phyloP scores from a whole-genome alignment of 129 eudicot species.

The Ambrosia artemisiifolia region DNA sequence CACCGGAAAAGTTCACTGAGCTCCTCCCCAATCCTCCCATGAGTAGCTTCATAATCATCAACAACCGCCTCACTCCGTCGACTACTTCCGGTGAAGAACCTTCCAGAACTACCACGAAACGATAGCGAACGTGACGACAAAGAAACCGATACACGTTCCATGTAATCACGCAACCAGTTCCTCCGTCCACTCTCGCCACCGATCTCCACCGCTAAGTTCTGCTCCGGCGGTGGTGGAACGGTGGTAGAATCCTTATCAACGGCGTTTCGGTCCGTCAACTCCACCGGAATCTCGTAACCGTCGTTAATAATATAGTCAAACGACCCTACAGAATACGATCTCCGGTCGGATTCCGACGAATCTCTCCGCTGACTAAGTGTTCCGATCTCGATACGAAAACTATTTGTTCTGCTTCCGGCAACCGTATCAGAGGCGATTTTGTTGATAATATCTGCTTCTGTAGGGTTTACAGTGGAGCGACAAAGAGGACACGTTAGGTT shows the following conservation, averaged over 20 bases:
- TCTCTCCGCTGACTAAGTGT: slow-evolving; percentile 53
- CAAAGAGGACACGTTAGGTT: slow-evolving; percentile 81
- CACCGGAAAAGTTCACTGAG: slow-evolving; percentile 93
- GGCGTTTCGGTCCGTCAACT: slow-evolving; percentile 46
- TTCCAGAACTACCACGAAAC: slow-evolving; percentile 81
- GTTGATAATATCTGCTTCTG: slow-evolving; percentile 43
- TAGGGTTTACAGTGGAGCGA: slow-evolving; percentile 60
- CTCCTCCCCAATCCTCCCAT: slow-evolving; percentile 71
- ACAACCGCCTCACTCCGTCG: slow-evolving; percentile 55
- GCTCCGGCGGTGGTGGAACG: slow-evolving; percentile 42
- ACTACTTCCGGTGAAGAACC: slow-evolving; percentile 79
- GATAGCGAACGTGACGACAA: slow-evolving; percentile 56
- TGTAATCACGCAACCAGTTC: slow-evolving; percentile 82
- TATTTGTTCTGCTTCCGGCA: slow-evolving; percentile 13
- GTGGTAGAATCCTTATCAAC: slow-evolving; percentile 49
- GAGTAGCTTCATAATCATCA: slow-evolving; percentile 58
- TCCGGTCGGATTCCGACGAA: slow-evolving; percentile 11
- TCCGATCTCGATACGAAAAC: slow-evolving; percentile 76
- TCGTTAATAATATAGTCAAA: slow-evolving; percentile 72
- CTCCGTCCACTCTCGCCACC: slow-evolving; percentile 35
- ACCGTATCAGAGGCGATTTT: slow-evolving; percentile 27
- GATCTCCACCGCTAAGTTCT: slow-evolving; percentile 53
- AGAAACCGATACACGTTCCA: slow-evolving; percentile 56
- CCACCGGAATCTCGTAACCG: slow-evolving; percentile 59
- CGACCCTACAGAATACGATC: slow-evolving; percentile 75